Conservation (phyloP, 2,329 filamentous ascomycete genomes). For the Pestalotiopsis sp. region DNA sequence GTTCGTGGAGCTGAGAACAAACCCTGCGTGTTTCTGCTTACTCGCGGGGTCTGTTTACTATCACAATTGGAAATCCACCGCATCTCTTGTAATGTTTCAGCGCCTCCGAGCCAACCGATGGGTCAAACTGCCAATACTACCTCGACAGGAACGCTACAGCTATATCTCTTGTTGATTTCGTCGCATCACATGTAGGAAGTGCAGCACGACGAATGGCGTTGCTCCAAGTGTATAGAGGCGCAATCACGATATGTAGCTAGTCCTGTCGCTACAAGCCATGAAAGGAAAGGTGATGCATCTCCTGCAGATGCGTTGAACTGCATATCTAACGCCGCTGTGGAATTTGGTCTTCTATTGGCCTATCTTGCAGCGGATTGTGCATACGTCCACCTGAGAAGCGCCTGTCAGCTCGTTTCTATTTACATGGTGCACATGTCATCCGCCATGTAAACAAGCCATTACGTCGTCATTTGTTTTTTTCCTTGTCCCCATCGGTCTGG, state of each 20-base stretch:
- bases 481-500: not conserved
- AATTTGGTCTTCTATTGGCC: constrained; percentile 1
- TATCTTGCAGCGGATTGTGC: constrained; percentile 4
- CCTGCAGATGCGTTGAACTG: constrained; percentile 1
- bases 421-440: not conserved
- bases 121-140: not conserved
- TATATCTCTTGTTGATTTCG: not conserved
- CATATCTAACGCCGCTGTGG: not conserved
- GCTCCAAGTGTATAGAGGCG: constrained; percentile 6
- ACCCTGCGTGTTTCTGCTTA: not conserved
- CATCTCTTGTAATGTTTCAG: constrained; percentile 6
- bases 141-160: not conserved
- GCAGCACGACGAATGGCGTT: constrained; percentile 11
- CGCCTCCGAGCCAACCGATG: constrained; percentile 2
- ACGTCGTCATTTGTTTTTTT: not conserved
- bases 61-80: not conserved
- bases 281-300: not conserved
- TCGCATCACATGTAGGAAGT: constrained; percentile 6
- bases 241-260: constrained; percentile 14
- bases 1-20: not conserved
- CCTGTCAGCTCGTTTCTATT: constrained; percentile 3
- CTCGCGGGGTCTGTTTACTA: not conserved
- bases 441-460: not conserved
- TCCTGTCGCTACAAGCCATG: constrained; percentile 8
- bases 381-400: not conserved